Evolutionary conservation across 768 basidiomycete genomes (phyloP).

Genomic region (Podaxis sp.): DNA sequence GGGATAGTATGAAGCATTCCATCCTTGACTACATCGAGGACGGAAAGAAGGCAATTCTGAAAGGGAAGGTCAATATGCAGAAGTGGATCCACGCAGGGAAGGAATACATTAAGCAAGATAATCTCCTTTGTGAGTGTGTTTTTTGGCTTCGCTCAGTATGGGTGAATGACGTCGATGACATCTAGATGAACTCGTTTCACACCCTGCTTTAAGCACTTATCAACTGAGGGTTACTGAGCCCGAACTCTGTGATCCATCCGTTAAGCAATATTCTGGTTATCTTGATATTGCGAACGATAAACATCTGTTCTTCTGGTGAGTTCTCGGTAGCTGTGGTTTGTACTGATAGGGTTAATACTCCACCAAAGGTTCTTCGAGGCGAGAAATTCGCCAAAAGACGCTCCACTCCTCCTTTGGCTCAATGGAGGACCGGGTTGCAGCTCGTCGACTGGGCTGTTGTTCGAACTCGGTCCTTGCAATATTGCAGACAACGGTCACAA

Average conservation of each 20-base stretch:
- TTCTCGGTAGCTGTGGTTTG: neutral
- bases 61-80: conserved; percentile 50
- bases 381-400: conserved; percentile 66
- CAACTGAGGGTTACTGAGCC: conserved; percentile 66
- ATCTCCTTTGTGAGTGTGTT: conserved; percentile 60
- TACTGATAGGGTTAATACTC: conserved; percentile 2
- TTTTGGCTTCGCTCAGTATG: neutral
- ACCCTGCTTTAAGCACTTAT: conserved; percentile 48
- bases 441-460: conserved; percentile 81
- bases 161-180: neutral
- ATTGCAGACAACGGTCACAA: conserved; percentile 69
- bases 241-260: conserved; percentile 74
- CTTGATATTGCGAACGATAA: conserved; percentile 78
- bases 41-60: conserved; percentile 41
- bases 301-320: conserved; percentile 87
- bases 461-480: conserved; percentile 89
- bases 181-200: conserved; percentile 65
- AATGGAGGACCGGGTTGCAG: conserved; percentile 78
- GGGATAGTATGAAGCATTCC: conserved; percentile 21
- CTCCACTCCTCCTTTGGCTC: conserved; percentile 89
- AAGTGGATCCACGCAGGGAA: conserved; percentile 64
- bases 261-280: conserved; percentile 82
- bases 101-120: conserved; percentile 69
- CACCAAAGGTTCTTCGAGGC: conserved; percentile 83
- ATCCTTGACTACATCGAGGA: conserved; percentile 40